Percentiles rank a stretch among this genome's conserved stretches.
Conservation (phyloP, 2,329 filamentous ascomycete species). For the Teratosphaeriaceae sp. region DNA sequence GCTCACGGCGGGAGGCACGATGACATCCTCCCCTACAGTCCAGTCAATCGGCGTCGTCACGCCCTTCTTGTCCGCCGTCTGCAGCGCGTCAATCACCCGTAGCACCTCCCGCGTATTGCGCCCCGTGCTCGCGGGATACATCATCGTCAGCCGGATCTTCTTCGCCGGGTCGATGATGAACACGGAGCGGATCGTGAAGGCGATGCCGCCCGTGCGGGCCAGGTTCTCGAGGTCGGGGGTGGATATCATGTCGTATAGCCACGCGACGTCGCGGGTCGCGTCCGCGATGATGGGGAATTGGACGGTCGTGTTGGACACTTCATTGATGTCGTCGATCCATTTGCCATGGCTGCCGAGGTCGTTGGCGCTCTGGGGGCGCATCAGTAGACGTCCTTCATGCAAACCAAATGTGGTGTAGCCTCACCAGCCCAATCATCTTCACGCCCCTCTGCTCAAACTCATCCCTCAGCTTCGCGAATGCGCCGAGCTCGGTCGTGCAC, state of each 20-base stretch:
- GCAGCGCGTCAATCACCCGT: conserved; percentile 52
- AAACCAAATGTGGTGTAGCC: conserved; percentile 11
- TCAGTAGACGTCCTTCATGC: background rate
- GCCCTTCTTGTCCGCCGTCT: conserved; percentile 75
- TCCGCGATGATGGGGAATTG: conserved; percentile 46
- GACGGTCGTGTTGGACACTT: conserved; percentile 38
- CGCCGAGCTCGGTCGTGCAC: conserved; percentile 91
- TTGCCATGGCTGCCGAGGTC: conserved; percentile 73
- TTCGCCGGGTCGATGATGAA: conserved; percentile 93
- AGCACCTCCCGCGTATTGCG: conserved; percentile 52
- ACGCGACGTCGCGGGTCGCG: conserved; percentile 42
- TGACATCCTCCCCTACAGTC: conserved; percentile 83
- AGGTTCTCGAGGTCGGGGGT: conserved; percentile 31
- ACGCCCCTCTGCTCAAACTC: conserved; percentile 83
- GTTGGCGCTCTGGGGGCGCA: conserved; percentile 57
- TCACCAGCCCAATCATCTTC: conserved; percentile 78
- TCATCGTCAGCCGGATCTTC: conserved; percentile 86
- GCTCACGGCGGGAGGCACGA: conserved; percentile 76
- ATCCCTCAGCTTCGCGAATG: conserved; percentile 80
- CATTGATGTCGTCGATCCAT: conserved; percentile 76
- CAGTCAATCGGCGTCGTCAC: conserved; percentile 70
- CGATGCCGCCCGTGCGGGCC: conserved; percentile 46
- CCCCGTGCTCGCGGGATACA: conserved; percentile 86
- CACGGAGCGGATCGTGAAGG: conserved; percentile 90
- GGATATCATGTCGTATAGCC: conserved; percentile 43